Evolutionary conservation across 1,139 yeast genomes (phyloP).

Genomic region (Geotrichum klebahnii): DNA sequence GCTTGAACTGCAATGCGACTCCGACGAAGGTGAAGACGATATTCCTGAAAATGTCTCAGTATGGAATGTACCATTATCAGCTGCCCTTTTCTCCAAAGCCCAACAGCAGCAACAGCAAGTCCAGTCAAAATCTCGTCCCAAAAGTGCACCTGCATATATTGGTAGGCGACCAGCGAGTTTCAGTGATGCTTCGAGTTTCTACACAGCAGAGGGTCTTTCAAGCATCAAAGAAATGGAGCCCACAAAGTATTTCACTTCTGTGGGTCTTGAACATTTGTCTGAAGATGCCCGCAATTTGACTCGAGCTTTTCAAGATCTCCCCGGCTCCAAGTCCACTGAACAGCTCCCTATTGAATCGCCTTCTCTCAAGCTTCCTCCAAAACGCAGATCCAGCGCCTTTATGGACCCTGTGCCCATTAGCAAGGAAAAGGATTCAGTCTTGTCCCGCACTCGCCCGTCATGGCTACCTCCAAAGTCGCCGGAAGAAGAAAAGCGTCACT

Average conservation of each 20-base stretch:
- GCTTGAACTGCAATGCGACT: conserved; percentile 37
- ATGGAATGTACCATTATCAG: conserved; percentile 62
- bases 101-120: conserved; percentile 22
- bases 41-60: conserved; percentile 53
- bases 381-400: conserved; percentile 15
- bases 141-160: conserved; percentile 7
- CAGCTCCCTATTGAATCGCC: conserved; percentile 3
- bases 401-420: conserved; percentile 28
- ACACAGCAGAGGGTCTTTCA: conserved; percentile 13
- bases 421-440: conserved; percentile 32
- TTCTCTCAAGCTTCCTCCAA: conserved; percentile 18
- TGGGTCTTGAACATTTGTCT: conserved; percentile 33
- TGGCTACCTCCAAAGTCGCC: conserved; percentile 64
- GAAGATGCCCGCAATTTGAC: conserved; percentile 52
- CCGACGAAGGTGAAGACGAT: conserved; percentile 44
- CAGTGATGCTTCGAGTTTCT: too few relatives aligned
- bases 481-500: conserved; percentile 54
- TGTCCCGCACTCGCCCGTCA: conserved; percentile 56
- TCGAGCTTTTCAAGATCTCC: conserved; percentile 37
- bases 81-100: conserved; percentile 43
- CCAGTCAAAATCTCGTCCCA: too few relatives aligned
- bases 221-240: conserved; percentile 31
- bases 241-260: conserved; percentile 21
- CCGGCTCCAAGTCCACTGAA: conserved; percentile 20
- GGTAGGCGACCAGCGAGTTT: conserved; percentile 15